Conservation (phyloP, 805 yeast species). For the Zygoascus flipseniorum region DNA sequence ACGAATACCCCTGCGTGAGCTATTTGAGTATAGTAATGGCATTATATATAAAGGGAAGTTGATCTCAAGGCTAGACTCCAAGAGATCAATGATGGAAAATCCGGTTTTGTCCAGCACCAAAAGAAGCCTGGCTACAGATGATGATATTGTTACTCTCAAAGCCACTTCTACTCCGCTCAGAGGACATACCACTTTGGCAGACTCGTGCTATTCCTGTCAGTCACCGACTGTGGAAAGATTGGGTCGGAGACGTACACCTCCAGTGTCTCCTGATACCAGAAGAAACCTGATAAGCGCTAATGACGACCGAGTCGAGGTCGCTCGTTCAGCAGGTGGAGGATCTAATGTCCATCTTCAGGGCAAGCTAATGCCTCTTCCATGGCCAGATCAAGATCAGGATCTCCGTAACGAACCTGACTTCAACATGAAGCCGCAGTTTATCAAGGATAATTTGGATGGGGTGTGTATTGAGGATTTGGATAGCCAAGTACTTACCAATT, state of each 20-base stretch:
- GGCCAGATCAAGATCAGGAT: neutral
- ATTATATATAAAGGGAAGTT: too few species aligned
- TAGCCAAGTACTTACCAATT: neutral
- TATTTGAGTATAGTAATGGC: neutral
- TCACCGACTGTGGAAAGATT: neutral
- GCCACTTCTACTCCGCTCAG: neutral
- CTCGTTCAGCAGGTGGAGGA: too few species aligned
- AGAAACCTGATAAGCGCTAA: neutral
- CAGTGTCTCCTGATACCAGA: neutral
- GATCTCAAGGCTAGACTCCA: too few species aligned
- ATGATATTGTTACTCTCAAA: neutral
- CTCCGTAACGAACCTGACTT: neutral
- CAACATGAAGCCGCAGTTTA: neutral
- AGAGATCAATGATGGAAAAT: neutral
- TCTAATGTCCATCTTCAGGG: too few species aligned
- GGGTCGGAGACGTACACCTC: neutral
- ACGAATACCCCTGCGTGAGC: neutral
- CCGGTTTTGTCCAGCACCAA: neutral
- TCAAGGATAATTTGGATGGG: neutral
- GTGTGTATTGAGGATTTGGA: neutral
- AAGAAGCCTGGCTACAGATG: neutral
- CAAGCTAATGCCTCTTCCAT: neutral
- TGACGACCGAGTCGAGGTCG: too few species aligned
- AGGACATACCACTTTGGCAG: too few species aligned
- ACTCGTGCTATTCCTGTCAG: too few species aligned